Conservation (phyloP, 768 basidiomycete species). For the Termitomyces sp. region DNA sequence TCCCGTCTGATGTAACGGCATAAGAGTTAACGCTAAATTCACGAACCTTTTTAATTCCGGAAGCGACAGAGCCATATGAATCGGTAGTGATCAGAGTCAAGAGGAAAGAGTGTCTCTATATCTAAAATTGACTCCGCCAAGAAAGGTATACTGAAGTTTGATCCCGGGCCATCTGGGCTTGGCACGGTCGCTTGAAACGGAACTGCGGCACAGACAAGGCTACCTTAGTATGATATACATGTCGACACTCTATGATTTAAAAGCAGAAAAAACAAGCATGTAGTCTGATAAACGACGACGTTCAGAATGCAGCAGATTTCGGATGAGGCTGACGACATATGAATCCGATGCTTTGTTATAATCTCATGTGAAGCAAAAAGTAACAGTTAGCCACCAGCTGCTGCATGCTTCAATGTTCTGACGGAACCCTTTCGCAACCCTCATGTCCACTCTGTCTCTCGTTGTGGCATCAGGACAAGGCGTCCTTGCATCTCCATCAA, state of each 20-base stretch:
- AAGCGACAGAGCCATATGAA: neutral
- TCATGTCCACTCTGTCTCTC: conserved; percentile 3
- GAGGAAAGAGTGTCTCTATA: neutral
- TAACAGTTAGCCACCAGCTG: neutral
- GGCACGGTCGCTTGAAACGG: neutral
- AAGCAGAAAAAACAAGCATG: too few species aligned
- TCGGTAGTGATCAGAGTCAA: neutral
- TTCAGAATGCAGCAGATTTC: neutral
- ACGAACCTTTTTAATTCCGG: neutral
- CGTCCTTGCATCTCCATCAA: neutral
- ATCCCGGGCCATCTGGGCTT: too few species aligned
- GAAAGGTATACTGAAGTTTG: too few species aligned
- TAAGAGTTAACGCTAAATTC: neutral
- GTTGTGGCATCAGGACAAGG: neutral
- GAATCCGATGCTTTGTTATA: neutral
- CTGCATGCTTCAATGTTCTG: neutral
- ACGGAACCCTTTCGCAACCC: neutral
- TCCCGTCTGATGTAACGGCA: too few species aligned
- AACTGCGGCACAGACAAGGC: neutral
- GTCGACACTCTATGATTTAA: too few species aligned
- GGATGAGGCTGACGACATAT: neutral
- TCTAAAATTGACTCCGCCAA: neutral
- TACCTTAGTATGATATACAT: too few species aligned
- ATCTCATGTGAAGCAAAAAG: neutral
- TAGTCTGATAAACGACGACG: neutral